Base-by-base conservation (phyloP, 805 yeast species). In the Sugiyamaella boreocaroliniensis region DNA sequence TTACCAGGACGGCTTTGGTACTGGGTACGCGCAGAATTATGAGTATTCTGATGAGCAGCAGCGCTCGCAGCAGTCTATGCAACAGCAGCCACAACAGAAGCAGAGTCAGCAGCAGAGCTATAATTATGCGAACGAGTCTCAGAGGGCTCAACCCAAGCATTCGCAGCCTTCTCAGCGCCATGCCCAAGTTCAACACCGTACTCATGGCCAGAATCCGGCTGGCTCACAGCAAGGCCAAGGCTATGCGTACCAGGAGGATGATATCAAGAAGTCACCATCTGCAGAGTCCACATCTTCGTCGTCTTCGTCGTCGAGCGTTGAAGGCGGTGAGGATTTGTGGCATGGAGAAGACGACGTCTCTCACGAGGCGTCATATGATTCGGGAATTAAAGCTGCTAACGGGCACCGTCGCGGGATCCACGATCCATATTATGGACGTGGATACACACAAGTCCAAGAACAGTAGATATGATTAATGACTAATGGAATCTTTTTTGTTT, bases 221-320 rank as follows among this genome's bases (percentile, higher is more conserved):
- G 6, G 6, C 11, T 32, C 37, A 14, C 37, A 32, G 11, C 37
- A 4, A 32, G 37, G 37, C 37, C n/a, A 11, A 4, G 37, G 37
- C 37, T 32, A 32, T 14, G 37, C n/a, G 37, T 32, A 32, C 37
- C 37, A 26, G 14, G 42, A 40, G 11, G 52, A 26, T 10, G 32
- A 54, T 15, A 47, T 52, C n/a, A 52, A 47, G 29, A 52, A 49
- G 20, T 52, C 55, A 4, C 58, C 60, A 8, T 55, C 62, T 1
- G 51, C 57, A 2, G 61, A 58, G n/a, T 56, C 60, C 16, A 45
- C 57, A 8, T 58, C 61, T 1, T 55, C 59, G 7, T 59, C 62
- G 11, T 54, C 58, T 29, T 56, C 59, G 12, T 58, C 61, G 8
- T 50, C 54, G 9, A 50, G 58, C 15, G 19, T 48, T 3, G 51